Evolutionary conservation across 2,329 filamentous ascomycete species (phyloP).

Genomic region (Diaporthe helianthi): DNA sequence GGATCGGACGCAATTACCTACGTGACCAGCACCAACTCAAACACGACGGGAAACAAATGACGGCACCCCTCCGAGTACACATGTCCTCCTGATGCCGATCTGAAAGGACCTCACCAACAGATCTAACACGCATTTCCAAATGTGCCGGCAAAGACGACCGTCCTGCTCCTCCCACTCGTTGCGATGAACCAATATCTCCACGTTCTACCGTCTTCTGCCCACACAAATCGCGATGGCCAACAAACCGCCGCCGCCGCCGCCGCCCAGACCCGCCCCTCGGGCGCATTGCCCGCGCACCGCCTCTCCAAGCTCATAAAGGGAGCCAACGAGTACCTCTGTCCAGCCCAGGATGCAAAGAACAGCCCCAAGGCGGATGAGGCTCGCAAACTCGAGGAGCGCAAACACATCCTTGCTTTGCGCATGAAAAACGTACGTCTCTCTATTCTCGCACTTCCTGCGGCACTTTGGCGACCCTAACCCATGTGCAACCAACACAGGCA

Average conservation of each 20-base stretch:
- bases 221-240: background rate
- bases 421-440: constrained; percentile 67
- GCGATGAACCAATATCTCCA: constrained; percentile 33
- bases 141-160: constrained; percentile 11
- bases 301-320: constrained; percentile 39
- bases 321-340: constrained; percentile 52
- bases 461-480: constrained; percentile 25
- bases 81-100: constrained; percentile 7
- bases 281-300: constrained; percentile 28
- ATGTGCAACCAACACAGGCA: constrained; percentile 56
- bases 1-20: background rate
- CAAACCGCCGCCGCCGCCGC: too few relatives aligned
- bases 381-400: constrained; percentile 61
- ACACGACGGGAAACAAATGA: background rate
- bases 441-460: background rate
- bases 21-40: background rate
- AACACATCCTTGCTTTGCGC: constrained; percentile 67
- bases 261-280: constrained; percentile 11
- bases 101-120: constrained; percentile 1
- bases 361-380: constrained; percentile 56
- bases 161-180: background rate
- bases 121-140: constrained; percentile 1
- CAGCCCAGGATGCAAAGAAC: constrained; percentile 60
- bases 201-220: constrained; percentile 27
- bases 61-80: background rate